Percentiles rank a stretch among this genome's conserved stretches.
These are phyloP conservation scores for Cinchona pubescens DNA, from an alignment of 257 asterid species.

Conservation along the genomic window DNA sequence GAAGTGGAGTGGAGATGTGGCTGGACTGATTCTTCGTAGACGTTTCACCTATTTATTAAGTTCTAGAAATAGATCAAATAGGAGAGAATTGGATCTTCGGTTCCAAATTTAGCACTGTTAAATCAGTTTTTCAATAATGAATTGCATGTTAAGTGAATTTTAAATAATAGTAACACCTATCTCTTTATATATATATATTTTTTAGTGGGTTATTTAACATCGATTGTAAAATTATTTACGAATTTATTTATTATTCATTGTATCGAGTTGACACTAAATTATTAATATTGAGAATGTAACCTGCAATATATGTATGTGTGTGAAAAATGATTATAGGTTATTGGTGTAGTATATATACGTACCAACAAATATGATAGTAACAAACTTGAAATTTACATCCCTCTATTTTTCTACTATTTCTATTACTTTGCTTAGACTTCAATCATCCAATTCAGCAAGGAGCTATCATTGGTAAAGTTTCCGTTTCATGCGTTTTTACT, in stretches of 20 bases:
- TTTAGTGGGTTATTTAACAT: no score
- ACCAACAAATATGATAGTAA: constrained; percentile 66
- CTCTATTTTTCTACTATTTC: constrained; percentile 12
- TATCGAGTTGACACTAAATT: no score
- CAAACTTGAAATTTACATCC: constrained; percentile 24
- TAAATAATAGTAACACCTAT: no score
- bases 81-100: no score
- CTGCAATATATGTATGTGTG: not conserved
- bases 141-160: no score
- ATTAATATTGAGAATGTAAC: no score
- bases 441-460: constrained; percentile 8
- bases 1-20: constrained; percentile 60
- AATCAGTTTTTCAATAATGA: no score
- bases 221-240: no score
- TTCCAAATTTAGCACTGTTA: no score
- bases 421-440: constrained; percentile 24
- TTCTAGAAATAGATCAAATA: constrained; percentile 18
- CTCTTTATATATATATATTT: no score
- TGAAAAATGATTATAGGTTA: constrained; percentile 1
- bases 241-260: no score
- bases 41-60: constrained; percentile 64
- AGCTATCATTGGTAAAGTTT: not conserved
- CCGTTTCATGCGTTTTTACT: not conserved
- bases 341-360: constrained; percentile 22
- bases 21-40: constrained; percentile 51